Evolutionary conservation across 306 rosid genomes (phyloP).

Genomic region (Vicia villosa): DNA sequence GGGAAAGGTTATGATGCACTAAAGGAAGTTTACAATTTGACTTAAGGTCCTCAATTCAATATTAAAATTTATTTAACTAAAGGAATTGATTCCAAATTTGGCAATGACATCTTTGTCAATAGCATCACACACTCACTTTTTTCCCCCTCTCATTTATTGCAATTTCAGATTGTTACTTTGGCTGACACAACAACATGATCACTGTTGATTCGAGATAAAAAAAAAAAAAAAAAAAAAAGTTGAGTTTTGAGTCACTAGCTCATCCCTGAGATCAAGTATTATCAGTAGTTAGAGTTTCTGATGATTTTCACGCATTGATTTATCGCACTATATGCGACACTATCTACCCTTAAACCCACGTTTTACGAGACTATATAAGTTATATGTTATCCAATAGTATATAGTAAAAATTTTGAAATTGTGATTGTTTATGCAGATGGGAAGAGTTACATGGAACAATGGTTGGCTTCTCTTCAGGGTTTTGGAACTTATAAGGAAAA

Average conservation of each 20-base stretch:
- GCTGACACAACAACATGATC: neutral
- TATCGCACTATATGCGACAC: neutral
- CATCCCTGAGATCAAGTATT: neutral
- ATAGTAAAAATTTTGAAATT: neutral
- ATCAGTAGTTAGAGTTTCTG: neutral
- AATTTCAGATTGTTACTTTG: neutral
- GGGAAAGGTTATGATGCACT: neutral
- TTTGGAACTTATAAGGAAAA: slow-evolving; percentile 39
- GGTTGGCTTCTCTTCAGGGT: slow-evolving; percentile 59
- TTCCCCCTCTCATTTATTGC: neutral
- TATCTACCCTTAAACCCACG: neutral
- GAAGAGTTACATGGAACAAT: slow-evolving; percentile 61
- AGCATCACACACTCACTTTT: neutral
- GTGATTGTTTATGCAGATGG: slow-evolving; percentile 49
- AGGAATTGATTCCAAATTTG: neutral
- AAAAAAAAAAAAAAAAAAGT: neutral
- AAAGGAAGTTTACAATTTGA: slow-evolving; percentile 3
- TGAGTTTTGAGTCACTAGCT: neutral
- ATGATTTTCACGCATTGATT: neutral
- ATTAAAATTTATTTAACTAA: neutral
- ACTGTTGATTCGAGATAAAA: neutral
- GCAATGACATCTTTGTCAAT: slow-evolving; percentile 6
- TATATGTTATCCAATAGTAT: neutral
- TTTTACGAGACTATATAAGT: neutral
- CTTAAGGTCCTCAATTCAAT: neutral